A percentile compares a stretch with the other conserved stretches of the same genome.
Evolutionary conservation across 2,329 filamentous ascomycete genomes (phyloP).

Genomic region (Neofusicoccum laricinum): DNA sequence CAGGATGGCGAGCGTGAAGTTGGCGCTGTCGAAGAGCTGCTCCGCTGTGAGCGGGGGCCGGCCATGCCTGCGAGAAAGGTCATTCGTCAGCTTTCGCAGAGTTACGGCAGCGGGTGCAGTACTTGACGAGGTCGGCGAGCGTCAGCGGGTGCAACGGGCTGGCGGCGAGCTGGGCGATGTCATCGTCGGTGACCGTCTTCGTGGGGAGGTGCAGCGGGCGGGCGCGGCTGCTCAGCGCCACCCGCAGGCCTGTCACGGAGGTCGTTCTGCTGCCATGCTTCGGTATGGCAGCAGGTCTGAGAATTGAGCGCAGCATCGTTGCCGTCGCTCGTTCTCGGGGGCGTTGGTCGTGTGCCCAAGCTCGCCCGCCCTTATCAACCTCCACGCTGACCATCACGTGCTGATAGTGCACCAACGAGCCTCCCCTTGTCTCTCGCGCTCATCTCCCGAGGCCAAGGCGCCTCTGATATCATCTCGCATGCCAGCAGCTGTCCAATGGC

Average conservation of each 20-base stretch:
- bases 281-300: neutral
- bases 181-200: conserved; percentile 59
- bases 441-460: neutral
- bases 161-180: conserved; percentile 74
- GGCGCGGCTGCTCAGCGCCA: neutral
- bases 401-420: neutral
- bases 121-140: conserved; percentile 86
- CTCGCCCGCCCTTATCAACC: neutral
- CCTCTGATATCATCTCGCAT: conserved; percentile 14
- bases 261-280: neutral
- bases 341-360: conserved; percentile 2
- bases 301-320: conserved; percentile 12
- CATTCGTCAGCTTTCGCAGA: neutral
- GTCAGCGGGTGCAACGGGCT: conserved; percentile 78
- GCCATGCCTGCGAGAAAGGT: conserved; percentile 58
- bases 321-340: conserved; percentile 9
- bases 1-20: conserved; percentile 90
- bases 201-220: conserved; percentile 32
- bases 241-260: neutral
- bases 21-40: conserved; percentile 83
- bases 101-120: conserved; percentile 25
- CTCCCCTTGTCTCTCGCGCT: no score
- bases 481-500: neutral
- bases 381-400: neutral
- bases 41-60: conserved; percentile 78